Base-by-base conservation (phyloP, 2,329 filamentous ascomycete species). In the Drechslerella dactyloides region DNA sequence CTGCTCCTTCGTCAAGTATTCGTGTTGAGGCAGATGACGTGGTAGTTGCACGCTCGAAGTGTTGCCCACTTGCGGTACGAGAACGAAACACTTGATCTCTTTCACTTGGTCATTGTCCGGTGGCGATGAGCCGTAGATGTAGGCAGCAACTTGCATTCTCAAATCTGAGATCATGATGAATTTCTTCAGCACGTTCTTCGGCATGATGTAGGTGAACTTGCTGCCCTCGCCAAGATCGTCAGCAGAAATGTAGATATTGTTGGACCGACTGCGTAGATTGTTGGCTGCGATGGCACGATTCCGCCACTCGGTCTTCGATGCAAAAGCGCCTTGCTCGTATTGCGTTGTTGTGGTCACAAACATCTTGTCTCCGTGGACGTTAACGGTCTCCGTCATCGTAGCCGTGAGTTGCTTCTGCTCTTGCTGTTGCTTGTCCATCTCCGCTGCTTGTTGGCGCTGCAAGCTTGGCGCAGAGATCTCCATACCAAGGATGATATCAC, bases 401-500 rank as follows among this genome's bases (percentile, higher is more conserved):
- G 94, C 94, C 30, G 94, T 99, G 77, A 99, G 85, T 79, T 99
- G 94, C 78, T 92, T 89, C 80, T 97, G 92, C 79, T 99, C 94
- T 79, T 97, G 89, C 79, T 97, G 92, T 81, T 97, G 94, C 84
- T 97, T 97, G 83, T 99, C 96, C 76, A 99, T 96, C 80, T 99
- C 94, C 72, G 94, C 93, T 17, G 94, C 94, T 81, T 97, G 94
- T 81, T 99, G 96, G 78, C 96, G 89, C 82, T 99, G 94, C 88
- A 99, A 90, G 0, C 93, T 97, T 23, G 94, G 94, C 27, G 94
- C 96, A 69, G 91, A 96, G 69, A 99, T 99, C 80, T 99, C 96
- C 96, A 99, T 99, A 85, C 94, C 94, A 74, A 99, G 82, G 77
- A 99, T 99, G 77, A 99, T 97, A 78, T 99, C 94, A 77, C 94